Conservation (phyloP, 169 alveolate species). For the Perkinsus olseni region DNA sequence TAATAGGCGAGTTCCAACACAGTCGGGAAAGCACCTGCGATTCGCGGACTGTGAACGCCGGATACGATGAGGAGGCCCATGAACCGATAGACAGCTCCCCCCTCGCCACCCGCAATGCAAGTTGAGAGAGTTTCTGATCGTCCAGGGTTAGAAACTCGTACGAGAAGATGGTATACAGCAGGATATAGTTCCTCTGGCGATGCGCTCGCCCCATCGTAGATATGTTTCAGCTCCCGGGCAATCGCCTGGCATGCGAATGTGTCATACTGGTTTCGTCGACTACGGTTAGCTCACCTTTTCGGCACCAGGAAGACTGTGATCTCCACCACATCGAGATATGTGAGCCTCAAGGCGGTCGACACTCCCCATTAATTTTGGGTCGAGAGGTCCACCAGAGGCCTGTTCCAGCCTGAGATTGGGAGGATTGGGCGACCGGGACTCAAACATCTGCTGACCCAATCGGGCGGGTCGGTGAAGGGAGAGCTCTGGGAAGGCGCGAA, state of each 20-base stretch:
- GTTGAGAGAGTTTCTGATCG: background rate
- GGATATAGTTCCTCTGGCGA: background rate
- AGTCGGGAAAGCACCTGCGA: background rate
- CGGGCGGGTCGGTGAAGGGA: no score
- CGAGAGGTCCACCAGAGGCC: no score
- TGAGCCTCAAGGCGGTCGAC: no score
- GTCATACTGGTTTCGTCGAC: background rate
- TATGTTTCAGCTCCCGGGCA: background rate
- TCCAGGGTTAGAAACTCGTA: background rate
- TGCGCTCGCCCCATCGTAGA: background rate
- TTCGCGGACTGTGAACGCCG: no score
- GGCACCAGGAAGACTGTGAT: background rate
- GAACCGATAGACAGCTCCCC: background rate
- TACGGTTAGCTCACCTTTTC: background rate
- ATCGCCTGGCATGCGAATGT: background rate
- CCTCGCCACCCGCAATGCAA: background rate
- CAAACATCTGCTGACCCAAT: no score
- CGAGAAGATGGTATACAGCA: background rate
- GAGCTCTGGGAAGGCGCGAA: no score
- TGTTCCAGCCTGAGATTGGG: no score
- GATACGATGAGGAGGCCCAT: no score
- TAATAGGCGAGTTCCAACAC: background rate
- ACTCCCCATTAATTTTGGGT: no score
- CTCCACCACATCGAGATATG: background rate
- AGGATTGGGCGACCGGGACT: no score